Base-by-base conservation (phyloP, 805 yeast species). In the Vanderwaltozyma yarrowii region DNA sequence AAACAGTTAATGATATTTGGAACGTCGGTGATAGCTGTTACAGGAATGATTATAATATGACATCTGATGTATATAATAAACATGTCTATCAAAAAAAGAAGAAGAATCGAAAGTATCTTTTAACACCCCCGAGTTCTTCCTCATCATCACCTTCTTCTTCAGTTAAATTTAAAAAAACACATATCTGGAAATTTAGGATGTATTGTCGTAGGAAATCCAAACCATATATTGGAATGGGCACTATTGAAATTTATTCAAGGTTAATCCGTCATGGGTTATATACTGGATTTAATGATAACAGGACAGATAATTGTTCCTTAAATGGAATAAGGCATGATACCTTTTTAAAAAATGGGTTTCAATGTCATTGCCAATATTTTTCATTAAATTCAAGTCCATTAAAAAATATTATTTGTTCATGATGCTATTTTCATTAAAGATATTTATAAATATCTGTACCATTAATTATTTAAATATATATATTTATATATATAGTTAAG, bases 341-440 rank as follows among this genome's bases (percentile, higher is more conserved):
- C n/a, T 33, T 35, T 18, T 37, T 45, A 14, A 47, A 38, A 16
- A 41, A 49, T 2, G 43, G 46, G 4, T n/a, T 33, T 11, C 29
- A 37, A 29, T 51, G 58, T 30, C 32, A 37, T 11, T 52, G 56
- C 26, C 46, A 31, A 25, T 33, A 35, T 23, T 34, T 38, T 12
- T 29, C 53, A 1, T 14, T 49, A 21, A 39, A 35, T 17, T 50
- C 52, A 4, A 52, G 55, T 31, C 53, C 53, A 16, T 33, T 52
- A 14, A 13, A 13, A 17, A 10, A 16, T 5, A 15, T n/a, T 8
- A 12, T 7, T 26, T 5, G 13, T 26, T 13, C n/a, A n/a, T n/a
- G n/a, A n/a, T n/a, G n/a, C n/a, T n/a, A n/a, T n/a, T n/a, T n/a
- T n/a, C n/a, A n/a, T n/a, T n/a, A n/a, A n/a, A n/a, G n/a, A n/a